These are phyloP conservation scores for Termitomyces bulborhizus DNA, from an alignment of 768 basidiomycete species.

Conservation along the genomic window DNA sequence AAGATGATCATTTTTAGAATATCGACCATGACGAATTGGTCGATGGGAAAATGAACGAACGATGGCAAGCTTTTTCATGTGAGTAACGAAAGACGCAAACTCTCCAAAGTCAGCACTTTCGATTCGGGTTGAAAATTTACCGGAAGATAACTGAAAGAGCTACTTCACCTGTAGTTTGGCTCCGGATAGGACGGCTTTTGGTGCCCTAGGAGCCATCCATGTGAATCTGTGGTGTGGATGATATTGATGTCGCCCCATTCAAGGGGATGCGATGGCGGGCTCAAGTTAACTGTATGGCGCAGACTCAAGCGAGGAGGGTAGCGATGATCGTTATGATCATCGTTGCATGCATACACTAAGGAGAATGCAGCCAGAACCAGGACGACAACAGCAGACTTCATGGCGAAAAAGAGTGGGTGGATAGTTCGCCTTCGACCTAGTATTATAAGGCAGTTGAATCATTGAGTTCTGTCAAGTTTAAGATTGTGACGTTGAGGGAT, in stretches of 20 bases:
- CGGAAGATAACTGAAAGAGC: background rate
- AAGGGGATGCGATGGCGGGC: slow-evolving; percentile 58
- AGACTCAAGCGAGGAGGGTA: slow-evolving; percentile 27
- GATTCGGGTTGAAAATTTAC: background rate
- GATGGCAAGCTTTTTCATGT: slow-evolving; percentile 72
- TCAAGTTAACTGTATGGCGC: slow-evolving; percentile 30
- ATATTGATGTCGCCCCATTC: slow-evolving; percentile 89
- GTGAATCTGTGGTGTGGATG: slow-evolving; percentile 80
- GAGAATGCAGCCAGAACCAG: background rate
- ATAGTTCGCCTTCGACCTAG: background rate
- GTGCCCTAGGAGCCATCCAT: slow-evolving; percentile 72
- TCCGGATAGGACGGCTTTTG: slow-evolving; percentile 69
- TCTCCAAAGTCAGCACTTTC: slow-evolving; percentile 54
- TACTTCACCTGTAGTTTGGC: slow-evolving; percentile 58
- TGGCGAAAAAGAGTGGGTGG: background rate
- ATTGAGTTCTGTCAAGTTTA: too few species aligned
- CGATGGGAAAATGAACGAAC: slow-evolving; percentile 21
- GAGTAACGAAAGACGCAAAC: slow-evolving; percentile 78
- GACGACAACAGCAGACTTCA: background rate
- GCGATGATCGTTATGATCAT: slow-evolving; percentile 20
- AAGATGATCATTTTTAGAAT: background rate
- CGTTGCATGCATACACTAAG: background rate
- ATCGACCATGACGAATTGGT: background rate
- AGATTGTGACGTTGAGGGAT: too few species aligned
- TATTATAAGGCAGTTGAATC: background rate